Conservation (phyloP, 805 yeast species). For the Candida sonorensis region DNA sequence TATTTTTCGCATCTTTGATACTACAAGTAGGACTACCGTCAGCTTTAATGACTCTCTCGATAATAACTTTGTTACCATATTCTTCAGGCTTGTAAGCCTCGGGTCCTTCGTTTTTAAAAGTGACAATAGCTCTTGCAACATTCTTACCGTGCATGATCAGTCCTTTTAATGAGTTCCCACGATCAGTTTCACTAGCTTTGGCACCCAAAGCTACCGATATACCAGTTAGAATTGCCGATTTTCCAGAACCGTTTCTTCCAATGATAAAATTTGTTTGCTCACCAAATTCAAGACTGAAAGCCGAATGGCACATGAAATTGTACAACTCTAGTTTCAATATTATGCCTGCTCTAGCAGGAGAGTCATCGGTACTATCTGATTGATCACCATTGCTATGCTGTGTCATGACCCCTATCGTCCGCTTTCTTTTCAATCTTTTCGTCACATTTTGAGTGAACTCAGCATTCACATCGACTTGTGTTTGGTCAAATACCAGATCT, state of each 20-base stretch:
- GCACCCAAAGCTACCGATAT: conserved; percentile 85
- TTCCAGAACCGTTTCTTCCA: conserved; percentile 90
- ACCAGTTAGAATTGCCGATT: conserved; percentile 82
- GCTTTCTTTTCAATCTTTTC: conserved; percentile 14
- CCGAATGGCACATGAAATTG: conserved; percentile 88
- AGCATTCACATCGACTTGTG: conserved; percentile 19
- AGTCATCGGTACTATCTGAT: conserved; percentile 11
- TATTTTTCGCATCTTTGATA: conserved; percentile 46
- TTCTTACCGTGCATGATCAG: conserved; percentile 72
- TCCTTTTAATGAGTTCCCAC: conserved; percentile 67
- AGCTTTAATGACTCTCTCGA: conserved; percentile 59
- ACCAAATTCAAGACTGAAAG: conserved; percentile 68
- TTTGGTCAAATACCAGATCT: conserved; percentile 12
- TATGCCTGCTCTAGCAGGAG: conserved; percentile 53
- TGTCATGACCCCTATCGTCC: conserved; percentile 17
- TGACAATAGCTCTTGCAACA: conserved; percentile 61
- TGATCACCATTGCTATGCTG: conserved; percentile 8
- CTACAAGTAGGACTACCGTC: conserved; percentile 48
- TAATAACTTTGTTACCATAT: conserved; percentile 62
- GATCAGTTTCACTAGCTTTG: conserved; percentile 76
- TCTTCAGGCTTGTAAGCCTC: conserved; percentile 57
- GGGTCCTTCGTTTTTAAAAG: conserved; percentile 56
- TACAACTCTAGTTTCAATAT: conserved; percentile 55
- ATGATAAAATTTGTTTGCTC: conserved; percentile 80
- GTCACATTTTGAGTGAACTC: conserved; percentile 25